A percentile compares a stretch with the other conserved stretches of the same genome.
Evolutionary conservation across 768 basidiomycete genomes (phyloP).

Genomic region (Rhizopogon vesiculosus): DNA sequence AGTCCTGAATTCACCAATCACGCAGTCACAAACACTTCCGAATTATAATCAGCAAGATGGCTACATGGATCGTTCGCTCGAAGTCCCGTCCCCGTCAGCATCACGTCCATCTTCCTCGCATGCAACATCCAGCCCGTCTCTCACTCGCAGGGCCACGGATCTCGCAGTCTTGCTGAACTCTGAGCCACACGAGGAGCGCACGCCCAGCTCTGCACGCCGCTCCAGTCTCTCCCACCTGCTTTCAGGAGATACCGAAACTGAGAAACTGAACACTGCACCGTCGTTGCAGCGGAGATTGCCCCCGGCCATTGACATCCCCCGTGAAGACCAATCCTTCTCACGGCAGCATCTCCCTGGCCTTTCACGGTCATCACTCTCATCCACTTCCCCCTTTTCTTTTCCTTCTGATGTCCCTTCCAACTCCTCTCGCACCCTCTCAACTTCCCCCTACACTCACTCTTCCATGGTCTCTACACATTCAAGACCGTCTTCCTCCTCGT

Average conservation of each 20-base stretch:
- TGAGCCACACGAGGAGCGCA: conserved; percentile 37
- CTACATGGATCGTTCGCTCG: conserved; percentile 22
- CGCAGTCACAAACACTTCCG: conserved; percentile 36
- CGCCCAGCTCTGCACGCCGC: conserved; percentile 31
- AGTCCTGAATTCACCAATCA: conserved; percentile 71
- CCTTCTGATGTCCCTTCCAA: conserved; percentile 12
- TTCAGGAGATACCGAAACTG: conserved; percentile 23
- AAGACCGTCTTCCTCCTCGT: conserved; percentile 35
- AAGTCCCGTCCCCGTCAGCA: conserved; percentile 32
- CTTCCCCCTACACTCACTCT: conserved; percentile 24
- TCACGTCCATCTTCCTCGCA: conserved; percentile 31
- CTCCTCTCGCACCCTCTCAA: conserved; percentile 19
- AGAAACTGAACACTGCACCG: conserved; percentile 18
- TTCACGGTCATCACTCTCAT: conserved; percentile 15
- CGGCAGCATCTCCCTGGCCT: conserved; percentile 12
- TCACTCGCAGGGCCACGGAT: conserved; percentile 64
- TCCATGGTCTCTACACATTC: conserved; percentile 20
- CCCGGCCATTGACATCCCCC: conserved; percentile 28
- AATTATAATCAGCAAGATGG: conserved; percentile 17
- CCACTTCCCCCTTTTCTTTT: conserved; percentile 14
- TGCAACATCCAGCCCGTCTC: conserved; percentile 39
- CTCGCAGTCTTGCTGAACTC: conserved; percentile 75
- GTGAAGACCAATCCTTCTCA: conserved; percentile 24
- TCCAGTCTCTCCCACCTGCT: conserved; percentile 41
- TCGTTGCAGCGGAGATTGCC: conserved; percentile 29